These are phyloP conservation scores for Camelina sativa DNA, from an alignment of 345 rosid genomes.

Conservation along the genomic window DNA sequence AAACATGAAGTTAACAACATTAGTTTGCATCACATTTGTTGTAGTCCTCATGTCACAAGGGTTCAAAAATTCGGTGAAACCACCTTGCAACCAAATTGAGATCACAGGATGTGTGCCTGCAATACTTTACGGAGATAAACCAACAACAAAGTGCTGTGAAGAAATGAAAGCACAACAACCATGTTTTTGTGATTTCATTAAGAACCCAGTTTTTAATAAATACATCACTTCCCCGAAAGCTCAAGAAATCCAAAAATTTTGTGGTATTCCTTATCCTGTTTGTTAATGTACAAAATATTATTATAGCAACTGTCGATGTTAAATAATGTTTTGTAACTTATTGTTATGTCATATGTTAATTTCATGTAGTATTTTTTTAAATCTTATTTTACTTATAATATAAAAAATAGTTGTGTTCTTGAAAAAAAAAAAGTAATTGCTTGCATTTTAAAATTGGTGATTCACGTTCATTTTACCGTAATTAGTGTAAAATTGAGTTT, in stretches of 20 bases:
- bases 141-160: not conserved
- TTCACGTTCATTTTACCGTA: too few relatives aligned
- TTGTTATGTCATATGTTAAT: not conserved
- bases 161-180: not conserved
- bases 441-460: too few relatives aligned
- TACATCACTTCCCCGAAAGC: conserved; percentile 1
- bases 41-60: not conserved
- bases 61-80: not conserved
- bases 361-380: not conserved
- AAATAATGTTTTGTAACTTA: not conserved
- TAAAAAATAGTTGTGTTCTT: not conserved
- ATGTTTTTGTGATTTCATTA: conserved; percentile 17
- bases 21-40: not conserved
- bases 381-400: not conserved
- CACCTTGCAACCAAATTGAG: not conserved
- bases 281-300: not conserved
- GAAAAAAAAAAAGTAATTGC: not conserved
- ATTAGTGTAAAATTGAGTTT: too few relatives aligned
- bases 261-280: conserved; percentile 5
- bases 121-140: not conserved
- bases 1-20: conserved; percentile 4
- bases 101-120: conserved; percentile 10
- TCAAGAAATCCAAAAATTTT: not conserved
- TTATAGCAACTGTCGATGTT: not conserved
- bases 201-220: not conserved